Percentiles rank a stretch among this genome's conserved stretches.
These are phyloP conservation scores for Scheffersomyces stambukii DNA, from an alignment of 1,139 yeast species.

Conservation along the genomic window DNA sequence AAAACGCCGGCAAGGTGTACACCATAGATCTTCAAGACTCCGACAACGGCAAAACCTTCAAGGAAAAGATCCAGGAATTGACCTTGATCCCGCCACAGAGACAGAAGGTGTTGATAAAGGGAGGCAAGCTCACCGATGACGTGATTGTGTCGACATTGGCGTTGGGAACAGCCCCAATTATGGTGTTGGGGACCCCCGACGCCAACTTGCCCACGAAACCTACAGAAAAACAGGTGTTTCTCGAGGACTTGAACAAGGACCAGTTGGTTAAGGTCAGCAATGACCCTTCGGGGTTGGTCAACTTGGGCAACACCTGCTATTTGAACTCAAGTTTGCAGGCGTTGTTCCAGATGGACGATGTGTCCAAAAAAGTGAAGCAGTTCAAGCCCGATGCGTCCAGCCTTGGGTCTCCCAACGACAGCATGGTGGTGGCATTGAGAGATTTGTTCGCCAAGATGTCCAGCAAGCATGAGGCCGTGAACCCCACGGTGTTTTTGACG, in stretches of 20 bases:
- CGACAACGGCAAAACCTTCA: slow-evolving; percentile 67
- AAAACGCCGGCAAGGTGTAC: slow-evolving; percentile 82
- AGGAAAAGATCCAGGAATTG: slow-evolving; percentile 61
- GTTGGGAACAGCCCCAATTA: slow-evolving; percentile 66
- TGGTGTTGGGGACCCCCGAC: slow-evolving; percentile 93
- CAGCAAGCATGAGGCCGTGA: slow-evolving; percentile 44
- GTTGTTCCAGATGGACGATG: slow-evolving; percentile 62
- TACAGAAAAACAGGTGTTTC: slow-evolving; percentile 49
- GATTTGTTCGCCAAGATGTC: slow-evolving; percentile 44
- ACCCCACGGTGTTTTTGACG: slow-evolving; percentile 62
- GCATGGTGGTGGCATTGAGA: slow-evolving; percentile 28
- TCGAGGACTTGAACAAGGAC: slow-evolving; percentile 62
- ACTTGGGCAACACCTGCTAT: slow-evolving; percentile 94
- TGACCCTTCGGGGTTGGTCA: slow-evolving; percentile 79
- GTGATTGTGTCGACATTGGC: slow-evolving; percentile 38
- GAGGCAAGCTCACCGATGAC: slow-evolving; percentile 81
- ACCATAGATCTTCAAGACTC: slow-evolving; percentile 56
- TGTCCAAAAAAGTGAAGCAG: slow-evolving; percentile 31
- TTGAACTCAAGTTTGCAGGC: slow-evolving; percentile 87
- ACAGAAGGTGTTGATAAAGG: slow-evolving; percentile 85
- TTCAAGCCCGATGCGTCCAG: slow-evolving; percentile 7
- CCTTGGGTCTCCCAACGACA: slow-evolving; percentile 9
- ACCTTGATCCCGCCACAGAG: slow-evolving; percentile 84
- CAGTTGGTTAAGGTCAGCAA: slow-evolving; percentile 34
- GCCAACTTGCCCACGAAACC: slow-evolving; percentile 60